These are phyloP conservation scores for Amphirosellinia nigrospora DNA, from an alignment of 495 filamentous ascomycete species.

Conservation along the genomic window DNA sequence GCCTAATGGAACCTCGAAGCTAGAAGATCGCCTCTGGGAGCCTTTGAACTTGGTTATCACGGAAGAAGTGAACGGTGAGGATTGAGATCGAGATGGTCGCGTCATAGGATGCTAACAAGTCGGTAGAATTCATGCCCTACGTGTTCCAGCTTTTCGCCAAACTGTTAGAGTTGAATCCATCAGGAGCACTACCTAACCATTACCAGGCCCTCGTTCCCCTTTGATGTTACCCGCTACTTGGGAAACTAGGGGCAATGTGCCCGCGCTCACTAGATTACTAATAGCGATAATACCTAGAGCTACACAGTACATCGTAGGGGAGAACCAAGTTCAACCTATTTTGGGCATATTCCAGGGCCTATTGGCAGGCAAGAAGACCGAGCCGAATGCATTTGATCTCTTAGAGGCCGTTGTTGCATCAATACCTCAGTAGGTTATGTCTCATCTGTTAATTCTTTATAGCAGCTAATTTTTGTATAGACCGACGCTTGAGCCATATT, in stretches of 20 bases:
- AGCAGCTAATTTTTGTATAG: conserved; percentile 36
- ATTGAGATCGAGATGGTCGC: conserved; percentile 1
- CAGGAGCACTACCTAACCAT: conserved; percentile 71
- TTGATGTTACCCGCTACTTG: conserved; percentile 79
- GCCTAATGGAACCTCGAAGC: conserved; percentile 61
- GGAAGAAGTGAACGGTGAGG: conserved; percentile 77
- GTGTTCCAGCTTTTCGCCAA: conserved; percentile 94
- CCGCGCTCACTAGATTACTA: conserved; percentile 85
- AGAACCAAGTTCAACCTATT: conserved; percentile 74
- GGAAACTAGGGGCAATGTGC: conserved; percentile 91
- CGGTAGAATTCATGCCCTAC: conserved; percentile 89
- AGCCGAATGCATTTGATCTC: conserved; percentile 85
- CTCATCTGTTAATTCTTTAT: not conserved
- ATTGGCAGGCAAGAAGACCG: conserved; percentile 71
- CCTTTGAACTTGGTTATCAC: conserved; percentile 78
- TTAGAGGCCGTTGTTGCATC: conserved; percentile 77
- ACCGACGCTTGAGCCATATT: conserved; percentile 77
- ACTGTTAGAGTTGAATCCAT: conserved; percentile 81
- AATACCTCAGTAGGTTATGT: conserved; percentile 68
- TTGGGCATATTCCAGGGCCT: conserved; percentile 93
- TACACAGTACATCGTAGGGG: conserved; percentile 69
- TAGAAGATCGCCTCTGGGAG: conserved; percentile 77
- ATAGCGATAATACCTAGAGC: conserved; percentile 81
- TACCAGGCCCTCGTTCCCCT: conserved; percentile 77
- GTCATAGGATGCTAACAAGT: conserved; percentile 25